Evolutionary conservation across 1,139 yeast species (phyloP).

Genomic region (Yamadazyma oceani): DNA sequence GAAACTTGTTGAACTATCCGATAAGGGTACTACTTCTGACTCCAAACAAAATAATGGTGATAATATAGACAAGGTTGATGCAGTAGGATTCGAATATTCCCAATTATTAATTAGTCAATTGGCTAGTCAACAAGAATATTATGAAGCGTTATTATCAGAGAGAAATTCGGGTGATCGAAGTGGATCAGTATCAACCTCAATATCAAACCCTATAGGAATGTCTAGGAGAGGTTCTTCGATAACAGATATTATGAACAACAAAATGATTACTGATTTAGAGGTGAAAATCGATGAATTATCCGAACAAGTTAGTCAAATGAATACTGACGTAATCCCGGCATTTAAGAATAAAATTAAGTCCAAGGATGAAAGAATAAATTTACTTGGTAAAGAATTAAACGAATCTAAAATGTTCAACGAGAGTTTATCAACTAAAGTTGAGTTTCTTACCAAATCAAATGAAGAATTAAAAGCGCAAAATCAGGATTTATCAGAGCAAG

Average conservation of each 20-base stretch:
- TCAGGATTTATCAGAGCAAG: constrained; percentile 63
- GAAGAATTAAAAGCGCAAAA: constrained; percentile 36
- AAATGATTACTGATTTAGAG: constrained; percentile 31
- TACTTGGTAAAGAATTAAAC: constrained; percentile 30
- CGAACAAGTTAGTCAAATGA: constrained; percentile 24
- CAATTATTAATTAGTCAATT: constrained; percentile 75
- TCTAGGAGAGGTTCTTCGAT: constrained; percentile 23
- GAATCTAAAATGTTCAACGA: constrained; percentile 48
- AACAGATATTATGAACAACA: constrained; percentile 10
- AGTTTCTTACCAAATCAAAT: constrained; percentile 36
- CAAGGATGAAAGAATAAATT: constrained; percentile 34
- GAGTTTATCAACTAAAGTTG: constrained; percentile 59
- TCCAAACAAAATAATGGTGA: neutral
- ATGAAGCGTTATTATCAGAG: constrained; percentile 57
- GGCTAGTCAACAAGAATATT: constrained; percentile 87
- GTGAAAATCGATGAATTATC: constrained; percentile 32
- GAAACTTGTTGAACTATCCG: constrained; percentile 70
- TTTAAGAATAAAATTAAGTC: constrained; percentile 28
- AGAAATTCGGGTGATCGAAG: constrained; percentile 23
- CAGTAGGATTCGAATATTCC: constrained; percentile 76
- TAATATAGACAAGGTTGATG: constrained; percentile 38
- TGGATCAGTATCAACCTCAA: constrained; percentile 2
- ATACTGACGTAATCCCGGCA: constrained; percentile 32
- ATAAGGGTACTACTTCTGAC: constrained; percentile 21
- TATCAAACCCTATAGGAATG: constrained; percentile 10